Conservation (phyloP, 176 grass and related monocot species). For the Musa itinerans region DNA sequence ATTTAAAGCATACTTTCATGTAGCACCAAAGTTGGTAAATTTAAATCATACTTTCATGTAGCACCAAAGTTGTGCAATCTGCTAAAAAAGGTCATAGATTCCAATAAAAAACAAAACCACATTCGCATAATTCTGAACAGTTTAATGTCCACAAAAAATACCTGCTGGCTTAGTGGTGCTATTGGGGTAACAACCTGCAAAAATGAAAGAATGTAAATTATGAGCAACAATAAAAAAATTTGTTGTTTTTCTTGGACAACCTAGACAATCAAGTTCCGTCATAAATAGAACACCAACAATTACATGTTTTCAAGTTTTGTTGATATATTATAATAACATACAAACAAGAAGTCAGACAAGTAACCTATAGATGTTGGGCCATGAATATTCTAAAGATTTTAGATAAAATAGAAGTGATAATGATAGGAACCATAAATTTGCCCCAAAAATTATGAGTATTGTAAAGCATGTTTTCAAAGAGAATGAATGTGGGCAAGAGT, state of each 20-base stretch:
- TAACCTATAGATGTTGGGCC: too few species aligned
- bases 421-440: too few species aligned
- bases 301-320: not conserved
- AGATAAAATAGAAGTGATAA: too few species aligned
- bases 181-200: constrained; percentile 98
- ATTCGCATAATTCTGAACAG: not conserved
- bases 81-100: not conserved
- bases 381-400: too few species aligned
- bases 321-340: not conserved
- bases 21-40: too few species aligned
- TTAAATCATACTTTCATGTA: too few species aligned
- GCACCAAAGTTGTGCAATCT: not conserved
- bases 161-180: constrained; percentile 96
- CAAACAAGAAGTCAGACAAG: not conserved
- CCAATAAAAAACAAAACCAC: not conserved
- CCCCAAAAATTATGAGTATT: too few species aligned
- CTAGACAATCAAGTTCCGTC: not conserved
- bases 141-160: constrained; percentile 30
- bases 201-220: constrained; percentile 9
- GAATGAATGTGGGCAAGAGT: too few species aligned
- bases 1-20: too few species aligned
- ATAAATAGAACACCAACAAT: not conserved
- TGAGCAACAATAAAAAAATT: not conserved
- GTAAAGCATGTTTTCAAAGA: too few species aligned
- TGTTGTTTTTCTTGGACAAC: not conserved